phyloP scores from a whole-genome alignment of 2,329 filamentous ascomycete genomes.

The Aureobasidium sp. region DNA sequence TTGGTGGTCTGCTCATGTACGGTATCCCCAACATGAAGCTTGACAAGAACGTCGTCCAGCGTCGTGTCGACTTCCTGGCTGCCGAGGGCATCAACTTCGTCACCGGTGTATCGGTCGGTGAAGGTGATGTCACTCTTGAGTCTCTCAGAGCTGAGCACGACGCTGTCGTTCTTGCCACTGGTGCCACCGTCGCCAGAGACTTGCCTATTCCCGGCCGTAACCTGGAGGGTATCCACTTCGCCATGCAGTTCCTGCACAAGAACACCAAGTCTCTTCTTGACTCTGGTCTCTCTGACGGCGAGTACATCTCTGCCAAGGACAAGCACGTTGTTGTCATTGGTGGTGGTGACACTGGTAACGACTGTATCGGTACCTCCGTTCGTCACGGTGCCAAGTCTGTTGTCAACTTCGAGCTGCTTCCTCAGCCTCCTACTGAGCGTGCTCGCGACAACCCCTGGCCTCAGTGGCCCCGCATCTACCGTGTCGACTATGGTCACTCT shows the following conservation, averaged over 20 bases:
- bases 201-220: slow-evolving; percentile 84
- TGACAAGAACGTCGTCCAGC: slow-evolving; percentile 94
- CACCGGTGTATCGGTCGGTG: slow-evolving; percentile 69
- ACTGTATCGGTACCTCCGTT: slow-evolving; percentile 94
- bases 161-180: slow-evolving; percentile 84
- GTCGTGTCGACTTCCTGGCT: slow-evolving; percentile 90
- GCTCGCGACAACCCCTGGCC: slow-evolving; percentile 95
- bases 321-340: slow-evolving; percentile 96
- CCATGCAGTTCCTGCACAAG: slow-evolving; percentile 95
- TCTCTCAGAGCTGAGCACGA: slow-evolving; percentile 69
- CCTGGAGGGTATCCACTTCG: slow-evolving; percentile 85
- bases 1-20: slow-evolving; percentile 93
- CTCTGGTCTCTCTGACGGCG: slow-evolving; percentile 72
- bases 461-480: slow-evolving; percentile 96
- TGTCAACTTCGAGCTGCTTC: slow-evolving; percentile 91
- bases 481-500: slow-evolving; percentile 94
- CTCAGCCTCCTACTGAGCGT: slow-evolving; percentile 84
- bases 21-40: slow-evolving; percentile 99
- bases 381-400: slow-evolving; percentile 94
- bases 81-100: slow-evolving; percentile 79
- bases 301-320: slow-evolving; percentile 90
- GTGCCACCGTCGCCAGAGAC: slow-evolving; percentile 87
- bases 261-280: slow-evolving; percentile 97
- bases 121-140: slow-evolving; percentile 59
- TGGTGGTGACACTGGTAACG: slow-evolving; percentile 95